These are phyloP conservation scores for Aureobasidium leucospermi DNA, from an alignment of 2,329 filamentous ascomycete genomes.

Conservation along the genomic window DNA sequence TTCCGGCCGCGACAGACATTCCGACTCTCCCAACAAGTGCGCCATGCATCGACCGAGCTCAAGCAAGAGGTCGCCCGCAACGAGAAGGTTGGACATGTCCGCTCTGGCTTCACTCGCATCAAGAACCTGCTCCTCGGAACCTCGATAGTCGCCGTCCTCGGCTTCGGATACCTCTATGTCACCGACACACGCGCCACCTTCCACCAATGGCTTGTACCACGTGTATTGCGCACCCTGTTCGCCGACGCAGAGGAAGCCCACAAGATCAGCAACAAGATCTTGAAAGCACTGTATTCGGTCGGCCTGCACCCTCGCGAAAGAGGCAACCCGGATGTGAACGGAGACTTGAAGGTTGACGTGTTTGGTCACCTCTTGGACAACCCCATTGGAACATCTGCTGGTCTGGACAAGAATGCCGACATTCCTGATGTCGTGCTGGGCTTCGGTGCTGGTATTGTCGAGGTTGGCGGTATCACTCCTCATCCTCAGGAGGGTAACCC, in stretches of 20 bases:
- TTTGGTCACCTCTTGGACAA: slow-evolving; percentile 74
- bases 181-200: slow-evolving; percentile 49
- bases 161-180: slow-evolving; percentile 43
- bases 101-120: slow-evolving; percentile 36
- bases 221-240: slow-evolving; percentile 56
- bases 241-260: slow-evolving; percentile 89
- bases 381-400: slow-evolving; percentile 89
- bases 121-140: slow-evolving; percentile 49
- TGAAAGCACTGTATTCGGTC: slow-evolving; percentile 67
- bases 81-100: slow-evolving; percentile 21
- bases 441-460: slow-evolving; percentile 77
- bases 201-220: slow-evolving; percentile 49
- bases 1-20: background rate
- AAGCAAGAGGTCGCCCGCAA: slow-evolving; percentile 7
- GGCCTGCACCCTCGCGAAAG: slow-evolving; percentile 79
- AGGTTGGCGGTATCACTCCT: slow-evolving; percentile 86
- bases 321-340: slow-evolving; percentile 47
- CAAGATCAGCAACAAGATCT: slow-evolving; percentile 61
- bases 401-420: slow-evolving; percentile 89
- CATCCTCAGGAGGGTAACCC: slow-evolving; percentile 83
- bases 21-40: background rate
- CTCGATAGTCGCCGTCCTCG: slow-evolving; percentile 42
- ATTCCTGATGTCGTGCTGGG: slow-evolving; percentile 79
- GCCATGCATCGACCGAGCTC: slow-evolving; percentile 10
- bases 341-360: slow-evolving; percentile 54